Evolutionary conservation across 2,329 filamentous ascomycete species (phyloP).

Genomic region (Pseudocercospora eumusae): DNA sequence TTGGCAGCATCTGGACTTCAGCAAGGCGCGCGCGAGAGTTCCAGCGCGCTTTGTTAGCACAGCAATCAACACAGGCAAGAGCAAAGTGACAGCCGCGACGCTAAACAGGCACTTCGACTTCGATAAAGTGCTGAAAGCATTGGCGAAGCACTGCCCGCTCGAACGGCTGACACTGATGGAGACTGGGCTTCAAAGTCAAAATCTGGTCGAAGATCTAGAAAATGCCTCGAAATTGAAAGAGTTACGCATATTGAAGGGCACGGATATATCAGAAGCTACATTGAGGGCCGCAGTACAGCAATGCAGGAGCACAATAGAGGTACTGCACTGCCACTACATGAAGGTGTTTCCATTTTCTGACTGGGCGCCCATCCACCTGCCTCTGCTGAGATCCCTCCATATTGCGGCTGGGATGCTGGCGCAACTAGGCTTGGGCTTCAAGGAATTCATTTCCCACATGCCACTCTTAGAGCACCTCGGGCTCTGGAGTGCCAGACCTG

Average conservation of each 20-base stretch:
- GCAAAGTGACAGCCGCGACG: slow-evolving; percentile 40
- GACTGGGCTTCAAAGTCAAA: slow-evolving; percentile 31
- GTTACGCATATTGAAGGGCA: slow-evolving; percentile 23
- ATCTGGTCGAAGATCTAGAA: slow-evolving; percentile 25
- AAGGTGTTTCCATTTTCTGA: slow-evolving; percentile 6
- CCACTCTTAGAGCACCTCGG: slow-evolving; percentile 10
- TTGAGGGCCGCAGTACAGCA: not conserved
- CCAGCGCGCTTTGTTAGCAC: slow-evolving; percentile 45
- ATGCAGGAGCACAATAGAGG: slow-evolving; percentile 13
- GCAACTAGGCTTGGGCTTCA: not conserved
- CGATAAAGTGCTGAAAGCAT: slow-evolving; percentile 43
- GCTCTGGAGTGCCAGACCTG: slow-evolving; percentile 8
- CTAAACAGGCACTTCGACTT: slow-evolving; percentile 44
- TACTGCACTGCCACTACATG: slow-evolving; percentile 10
- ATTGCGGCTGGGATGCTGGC: slow-evolving; percentile 4
- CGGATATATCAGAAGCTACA: slow-evolving; percentile 22
- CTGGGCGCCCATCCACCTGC: slow-evolving; percentile 9
- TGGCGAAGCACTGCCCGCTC: slow-evolving; percentile 43
- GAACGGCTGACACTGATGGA: slow-evolving; percentile 39
- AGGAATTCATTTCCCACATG: slow-evolving; percentile 4
- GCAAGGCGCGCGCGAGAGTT: slow-evolving; percentile 47
- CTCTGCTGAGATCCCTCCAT: slow-evolving; percentile 10
- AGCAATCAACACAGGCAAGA: slow-evolving; percentile 45
- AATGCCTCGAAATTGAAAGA: slow-evolving; percentile 26
- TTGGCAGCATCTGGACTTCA: slow-evolving; percentile 58